These are phyloP conservation scores for Acer yangbiense DNA, from an alignment of 345 rosid genomes.

Conservation along the genomic window DNA sequence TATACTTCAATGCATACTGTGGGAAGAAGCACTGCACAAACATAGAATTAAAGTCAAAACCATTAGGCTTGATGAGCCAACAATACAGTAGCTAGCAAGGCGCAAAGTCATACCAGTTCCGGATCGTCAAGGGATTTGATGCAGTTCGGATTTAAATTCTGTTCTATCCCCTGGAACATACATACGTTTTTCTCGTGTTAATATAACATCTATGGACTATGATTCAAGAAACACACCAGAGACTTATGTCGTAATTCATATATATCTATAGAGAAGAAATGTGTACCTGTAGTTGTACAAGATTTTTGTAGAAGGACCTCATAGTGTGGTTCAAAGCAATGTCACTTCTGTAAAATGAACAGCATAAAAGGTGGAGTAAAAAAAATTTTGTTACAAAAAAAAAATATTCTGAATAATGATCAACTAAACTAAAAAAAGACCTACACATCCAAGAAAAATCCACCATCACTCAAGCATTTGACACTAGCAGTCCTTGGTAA, in stretches of 20 bases:
- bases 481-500: conserved; percentile 65
- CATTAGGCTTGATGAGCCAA: not conserved
- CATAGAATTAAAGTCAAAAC: conserved; percentile 9
- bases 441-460: conserved; percentile 86
- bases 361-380: not conserved
- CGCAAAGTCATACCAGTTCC: conserved; percentile 52
- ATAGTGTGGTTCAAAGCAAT: conserved; percentile 57
- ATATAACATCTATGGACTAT: not conserved
- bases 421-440: conserved; percentile 19
- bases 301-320: conserved; percentile 60
- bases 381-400: not conserved
- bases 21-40: conserved; percentile 87
- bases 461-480: conserved; percentile 97
- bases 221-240: not conserved
- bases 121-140: conserved; percentile 45
- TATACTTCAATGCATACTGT: conserved; percentile 65
- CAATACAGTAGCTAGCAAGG: not conserved
- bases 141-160: conserved; percentile 65
- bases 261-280: not conserved
- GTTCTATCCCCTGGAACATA: conserved; percentile 58
- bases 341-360: conserved; percentile 62
- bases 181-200: conserved; percentile 11
- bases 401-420: not conserved
- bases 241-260: not conserved
- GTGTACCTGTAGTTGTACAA: conserved; percentile 68